These are phyloP conservation scores for Pythium monospermum DNA, from an alignment of 352 stramenopile genomes.

Conservation along the genomic window DNA sequence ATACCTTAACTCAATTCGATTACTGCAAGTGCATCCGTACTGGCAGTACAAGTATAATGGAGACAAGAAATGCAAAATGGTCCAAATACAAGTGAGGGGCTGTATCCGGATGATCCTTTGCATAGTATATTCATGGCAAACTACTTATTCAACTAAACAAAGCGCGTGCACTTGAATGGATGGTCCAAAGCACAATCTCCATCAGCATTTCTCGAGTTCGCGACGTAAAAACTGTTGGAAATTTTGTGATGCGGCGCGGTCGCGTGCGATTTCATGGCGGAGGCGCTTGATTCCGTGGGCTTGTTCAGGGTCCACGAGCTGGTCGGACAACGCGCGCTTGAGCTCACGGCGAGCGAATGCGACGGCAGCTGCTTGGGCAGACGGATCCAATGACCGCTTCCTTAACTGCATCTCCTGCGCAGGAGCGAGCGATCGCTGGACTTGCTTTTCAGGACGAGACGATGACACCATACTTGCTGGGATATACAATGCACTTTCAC, in stretches of 20 bases:
- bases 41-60: no score
- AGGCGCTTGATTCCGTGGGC: slow-evolving; percentile 36
- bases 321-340: slow-evolving; percentile 10
- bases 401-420: slow-evolving; percentile 5
- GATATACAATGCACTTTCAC: slow-evolving; percentile 43
- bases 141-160: no score
- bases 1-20: no score
- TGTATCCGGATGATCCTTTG: no score
- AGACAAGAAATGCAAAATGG: no score
- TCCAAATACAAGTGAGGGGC: no score
- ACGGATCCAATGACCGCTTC: slow-evolving; percentile 6
- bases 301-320: neutral
- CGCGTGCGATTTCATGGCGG: slow-evolving; percentile 46
- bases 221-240: slow-evolving; percentile 61
- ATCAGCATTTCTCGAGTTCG: slow-evolving; percentile 45
- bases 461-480: slow-evolving; percentile 8
- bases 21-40: no score
- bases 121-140: no score
- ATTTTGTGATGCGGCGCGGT: slow-evolving; percentile 35
- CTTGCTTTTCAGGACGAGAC: neutral
- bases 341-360: slow-evolving; percentile 17
- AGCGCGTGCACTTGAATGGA: no score
- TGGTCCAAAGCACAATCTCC: no score
- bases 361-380: slow-evolving; percentile 14
- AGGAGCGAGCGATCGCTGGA: neutral